Percentiles rank a stretch among this genome's conserved stretches.
phyloP scores from a whole-genome alignment of 2,329 filamentous ascomycete genomes.

The Daldinia sp. region DNA sequence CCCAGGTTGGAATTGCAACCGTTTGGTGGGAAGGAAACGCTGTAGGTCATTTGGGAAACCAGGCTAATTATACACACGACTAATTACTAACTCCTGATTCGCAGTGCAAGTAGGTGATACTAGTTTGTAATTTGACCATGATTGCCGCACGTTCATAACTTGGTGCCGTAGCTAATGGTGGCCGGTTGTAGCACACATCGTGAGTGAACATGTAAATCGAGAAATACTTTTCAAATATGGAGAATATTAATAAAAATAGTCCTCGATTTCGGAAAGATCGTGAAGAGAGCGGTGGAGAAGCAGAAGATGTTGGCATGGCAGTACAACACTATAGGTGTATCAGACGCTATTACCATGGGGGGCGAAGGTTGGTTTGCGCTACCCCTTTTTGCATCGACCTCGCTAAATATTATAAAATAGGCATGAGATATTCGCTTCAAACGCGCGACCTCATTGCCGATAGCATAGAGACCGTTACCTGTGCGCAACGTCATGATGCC shows the following conservation, averaged over 20 bases:
- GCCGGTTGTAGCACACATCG: slow-evolving; percentile 48
- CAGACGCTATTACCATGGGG: slow-evolving; percentile 95
- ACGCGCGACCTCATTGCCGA: slow-evolving; percentile 93
- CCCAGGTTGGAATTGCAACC: slow-evolving; percentile 90
- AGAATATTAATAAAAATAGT: slow-evolving; percentile 62
- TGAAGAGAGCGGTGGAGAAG: slow-evolving; percentile 83
- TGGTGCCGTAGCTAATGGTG: slow-evolving; percentile 18
- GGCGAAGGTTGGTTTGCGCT: slow-evolving; percentile 73
- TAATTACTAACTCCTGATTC: slow-evolving; percentile 26
- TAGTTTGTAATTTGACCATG: neutral
- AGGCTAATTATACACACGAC: neutral
- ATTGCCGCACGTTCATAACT: slow-evolving; percentile 1
- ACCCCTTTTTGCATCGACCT: neutral
- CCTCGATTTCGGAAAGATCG: slow-evolving; percentile 86
- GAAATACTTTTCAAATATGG: neutral
- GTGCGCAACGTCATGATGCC: slow-evolving; percentile 91
- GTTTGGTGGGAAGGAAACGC: slow-evolving; percentile 99
- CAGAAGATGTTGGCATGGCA: slow-evolving; percentile 94
- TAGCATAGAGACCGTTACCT: slow-evolving; percentile 92
- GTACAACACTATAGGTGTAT: slow-evolving; percentile 90
- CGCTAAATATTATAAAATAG: slow-evolving; percentile 57
- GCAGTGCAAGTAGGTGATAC: slow-evolving; percentile 49
- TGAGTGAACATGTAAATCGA: slow-evolving; percentile 37
- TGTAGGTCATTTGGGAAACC: slow-evolving; percentile 61
- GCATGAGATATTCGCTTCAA: slow-evolving; percentile 94